Base-by-base conservation (phyloP, 768 basidiomycete species). In the Terana coerulea region DNA sequence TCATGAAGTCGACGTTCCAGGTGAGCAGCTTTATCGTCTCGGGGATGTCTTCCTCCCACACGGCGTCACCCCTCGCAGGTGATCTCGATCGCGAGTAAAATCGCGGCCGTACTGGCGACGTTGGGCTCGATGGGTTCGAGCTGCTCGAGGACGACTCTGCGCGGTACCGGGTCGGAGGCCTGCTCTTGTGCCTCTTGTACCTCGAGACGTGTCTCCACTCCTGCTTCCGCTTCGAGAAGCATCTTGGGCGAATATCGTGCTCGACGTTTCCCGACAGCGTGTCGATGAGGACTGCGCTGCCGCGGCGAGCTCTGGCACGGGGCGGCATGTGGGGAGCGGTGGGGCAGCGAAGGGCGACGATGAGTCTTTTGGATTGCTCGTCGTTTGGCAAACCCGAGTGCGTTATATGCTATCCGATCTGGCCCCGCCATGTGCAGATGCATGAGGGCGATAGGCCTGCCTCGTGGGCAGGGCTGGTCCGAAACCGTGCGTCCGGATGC, bases 1-100 rank as follows among this genome's bases (percentile, higher is more conserved):
- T 66, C 34, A 62, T 56, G 61, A 77, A 81, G 61, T 85, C 78
- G 48, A 90, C 59, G 65, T 91, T 90, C 88, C 88, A 91, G 25
- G 85, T 81, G 54, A 90, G 64, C 43, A 91, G 64, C 50, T 72
- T 72, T 43, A 89, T 59, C 30, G 69, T 69, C 25, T 72, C 60
- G n/a, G 78, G 76, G 43, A 71, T 63, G 7, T 29, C 19, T 15
- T 22, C 25, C 2, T 31, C 28, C 14, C 34, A 9, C 17, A 15
- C 33, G 29, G n/a, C n/a, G 11, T 19, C 17, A 5, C 21, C 39
- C 21, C 39, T 10, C 19, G 45, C 19, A 1, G 17, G 30, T 11
- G 45, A 33, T 29, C 45, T 29, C 17, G 45, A 46, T 19, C 45
- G 45, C 9, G 45, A 40, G 39, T 9, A 19, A 15, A 33, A 33